Conservation (phyloP, 1,284 basidiomycete species). For the Fomitopsis schrenkii region DNA sequence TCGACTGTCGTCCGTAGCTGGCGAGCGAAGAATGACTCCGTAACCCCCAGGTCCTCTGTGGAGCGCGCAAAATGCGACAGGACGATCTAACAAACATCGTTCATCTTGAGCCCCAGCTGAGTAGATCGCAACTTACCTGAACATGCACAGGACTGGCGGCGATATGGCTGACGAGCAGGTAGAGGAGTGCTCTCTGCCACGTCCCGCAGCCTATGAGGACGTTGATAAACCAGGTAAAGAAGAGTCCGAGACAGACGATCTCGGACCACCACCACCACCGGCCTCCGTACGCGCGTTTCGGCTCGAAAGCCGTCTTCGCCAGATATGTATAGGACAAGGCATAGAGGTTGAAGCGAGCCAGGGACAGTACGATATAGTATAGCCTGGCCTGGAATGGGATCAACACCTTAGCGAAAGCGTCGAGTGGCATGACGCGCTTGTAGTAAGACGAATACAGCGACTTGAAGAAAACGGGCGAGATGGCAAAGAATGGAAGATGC, state of each 20-base stretch:
- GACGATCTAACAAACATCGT: slow-evolving; percentile 67
- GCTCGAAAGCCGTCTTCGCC: slow-evolving; percentile 56
- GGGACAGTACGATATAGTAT: slow-evolving; percentile 89
- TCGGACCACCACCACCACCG: slow-evolving; percentile 75
- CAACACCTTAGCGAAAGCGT: slow-evolving; percentile 64
- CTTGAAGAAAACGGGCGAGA: slow-evolving; percentile 82
- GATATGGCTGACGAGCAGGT: slow-evolving; percentile 76
- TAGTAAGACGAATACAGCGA: slow-evolving; percentile 95
- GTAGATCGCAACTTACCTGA: slow-evolving; percentile 48
- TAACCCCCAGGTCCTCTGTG: slow-evolving; percentile 86
- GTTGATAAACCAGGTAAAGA: slow-evolving; percentile 78
- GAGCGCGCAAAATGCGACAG: slow-evolving; percentile 98
- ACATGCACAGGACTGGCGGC: slow-evolving; percentile 84
- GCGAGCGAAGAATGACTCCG: slow-evolving; percentile 89
- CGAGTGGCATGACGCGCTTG: slow-evolving; percentile 83
- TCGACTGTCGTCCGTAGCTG: slow-evolving; percentile 97
- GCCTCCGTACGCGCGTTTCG: slow-evolving; percentile 54
- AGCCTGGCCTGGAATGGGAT: slow-evolving; percentile 86
- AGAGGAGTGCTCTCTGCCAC: slow-evolving; percentile 63
- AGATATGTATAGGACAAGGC: slow-evolving; percentile 83
- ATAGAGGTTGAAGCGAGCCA: slow-evolving; percentile 97
- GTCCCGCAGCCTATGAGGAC: slow-evolving; percentile 65
- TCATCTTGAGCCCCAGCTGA: neutral
- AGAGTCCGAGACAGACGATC: slow-evolving; percentile 62
- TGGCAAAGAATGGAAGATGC: slow-evolving; percentile 96